These are phyloP conservation scores for Sphaerulina populicola DNA, from an alignment of 2,329 filamentous ascomycete species.

Conservation along the genomic window DNA sequence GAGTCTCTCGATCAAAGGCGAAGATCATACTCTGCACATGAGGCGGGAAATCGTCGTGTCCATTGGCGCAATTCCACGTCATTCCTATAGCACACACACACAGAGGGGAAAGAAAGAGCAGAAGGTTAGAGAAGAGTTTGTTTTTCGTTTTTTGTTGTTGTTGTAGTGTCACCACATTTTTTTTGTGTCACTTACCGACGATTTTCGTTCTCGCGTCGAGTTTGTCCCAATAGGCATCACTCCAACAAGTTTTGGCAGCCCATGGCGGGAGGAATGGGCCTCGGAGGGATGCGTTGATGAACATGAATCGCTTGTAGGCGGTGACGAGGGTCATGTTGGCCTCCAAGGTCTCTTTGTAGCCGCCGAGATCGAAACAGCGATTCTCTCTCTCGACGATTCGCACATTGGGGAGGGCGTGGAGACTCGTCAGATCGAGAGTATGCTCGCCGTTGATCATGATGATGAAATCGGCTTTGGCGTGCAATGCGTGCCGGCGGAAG, in stretches of 20 bases:
- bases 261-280: constrained; percentile 15
- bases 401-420: constrained; percentile 10
- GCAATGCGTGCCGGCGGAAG: constrained; percentile 14
- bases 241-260: constrained; percentile 14
- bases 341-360: constrained; percentile 11
- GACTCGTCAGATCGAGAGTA: constrained; percentile 4
- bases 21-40: constrained; percentile 19
- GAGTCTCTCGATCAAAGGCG: constrained; percentile 1
- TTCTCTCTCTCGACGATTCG: constrained; percentile 14
- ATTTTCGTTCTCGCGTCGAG: constrained; percentile 9
- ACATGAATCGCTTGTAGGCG: constrained; percentile 15
- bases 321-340: not conserved
- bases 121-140: not conserved
- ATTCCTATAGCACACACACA: constrained; percentile 4
- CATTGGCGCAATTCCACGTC: constrained; percentile 17
- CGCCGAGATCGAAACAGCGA: constrained; percentile 16
- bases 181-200: not conserved
- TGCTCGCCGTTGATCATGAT: constrained; percentile 18
- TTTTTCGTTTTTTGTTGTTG: too few relatives aligned
- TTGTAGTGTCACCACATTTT: too few relatives aligned
- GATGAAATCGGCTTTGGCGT: constrained; percentile 18
- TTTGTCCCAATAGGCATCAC: constrained; percentile 17
- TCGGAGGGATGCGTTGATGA: constrained; percentile 15
- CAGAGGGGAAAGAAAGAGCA: not conserved
- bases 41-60: not conserved